These are phyloP conservation scores for Cryptococcus sp. DNA, from an alignment of 1,284 basidiomycete species.

Conservation along the genomic window DNA sequence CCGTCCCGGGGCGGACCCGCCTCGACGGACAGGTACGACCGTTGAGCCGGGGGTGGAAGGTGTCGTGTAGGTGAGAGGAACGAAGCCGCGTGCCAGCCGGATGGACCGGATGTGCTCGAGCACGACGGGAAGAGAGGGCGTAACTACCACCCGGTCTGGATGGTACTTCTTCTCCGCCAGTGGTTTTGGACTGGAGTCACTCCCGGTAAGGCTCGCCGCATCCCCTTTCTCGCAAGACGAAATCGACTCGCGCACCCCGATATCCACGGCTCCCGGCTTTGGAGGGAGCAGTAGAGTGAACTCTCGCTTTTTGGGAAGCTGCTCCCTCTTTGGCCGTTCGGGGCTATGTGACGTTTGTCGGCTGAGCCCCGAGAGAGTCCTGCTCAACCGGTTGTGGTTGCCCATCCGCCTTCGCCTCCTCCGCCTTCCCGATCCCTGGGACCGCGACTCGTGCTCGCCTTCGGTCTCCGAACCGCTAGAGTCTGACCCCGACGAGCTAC, in stretches of 20 bases:
- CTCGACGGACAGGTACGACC: constrained; percentile 21
- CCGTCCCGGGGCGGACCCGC: constrained; percentile 29
- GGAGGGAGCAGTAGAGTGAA: constrained; percentile 56
- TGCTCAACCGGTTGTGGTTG: constrained; percentile 11
- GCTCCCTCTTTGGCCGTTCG: constrained; percentile 35
- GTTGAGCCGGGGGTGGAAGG: constrained; percentile 6
- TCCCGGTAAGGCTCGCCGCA: constrained; percentile 3
- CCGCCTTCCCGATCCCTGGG: constrained; percentile 10
- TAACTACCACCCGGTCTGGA: constrained; percentile 54
- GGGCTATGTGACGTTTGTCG: constrained; percentile 19
- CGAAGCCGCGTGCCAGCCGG: constrained; percentile 32
- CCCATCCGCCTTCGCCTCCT: constrained; percentile 13
- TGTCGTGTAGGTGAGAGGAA: constrained; percentile 7
- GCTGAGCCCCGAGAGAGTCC: constrained; percentile 18
- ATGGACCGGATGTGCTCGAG: constrained; percentile 58
- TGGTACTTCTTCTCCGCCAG: constrained; percentile 9
- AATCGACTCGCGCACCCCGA: constrained; percentile 9
- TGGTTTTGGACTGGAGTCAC: constrained; percentile 5
- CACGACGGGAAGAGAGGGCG: constrained; percentile 59
- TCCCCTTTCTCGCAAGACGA: constrained; percentile 9
- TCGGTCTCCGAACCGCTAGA: constrained; percentile 8
- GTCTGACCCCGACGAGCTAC: constrained; percentile 14
- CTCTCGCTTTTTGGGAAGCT: constrained; percentile 52
- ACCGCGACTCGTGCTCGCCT: constrained; percentile 10
- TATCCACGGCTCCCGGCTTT: constrained; percentile 10